A percentile compares a stretch with the other conserved stretches of the same genome.
These are phyloP conservation scores for Trichoderma sp. DNA, from an alignment of 2,329 filamentous ascomycete species.

Conservation along the genomic window DNA sequence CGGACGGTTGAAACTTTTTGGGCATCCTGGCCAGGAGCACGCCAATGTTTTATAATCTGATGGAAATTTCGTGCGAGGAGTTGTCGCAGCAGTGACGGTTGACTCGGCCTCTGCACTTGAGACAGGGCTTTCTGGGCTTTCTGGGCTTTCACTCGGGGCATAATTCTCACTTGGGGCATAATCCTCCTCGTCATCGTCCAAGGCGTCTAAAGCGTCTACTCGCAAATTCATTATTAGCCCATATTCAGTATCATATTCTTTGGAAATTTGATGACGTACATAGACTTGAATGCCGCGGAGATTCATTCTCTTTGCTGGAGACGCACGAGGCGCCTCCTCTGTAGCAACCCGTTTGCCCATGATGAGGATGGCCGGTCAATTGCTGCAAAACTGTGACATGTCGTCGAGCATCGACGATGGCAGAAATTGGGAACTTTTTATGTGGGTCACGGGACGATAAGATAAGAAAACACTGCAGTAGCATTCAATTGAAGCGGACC, in stretches of 20 bases:
- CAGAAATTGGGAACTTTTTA: slow-evolving; percentile 36
- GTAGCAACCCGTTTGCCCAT: slow-evolving; percentile 39
- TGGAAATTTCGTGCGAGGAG: slow-evolving; percentile 57
- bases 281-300: slow-evolving; percentile 26
- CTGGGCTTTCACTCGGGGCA: background rate
- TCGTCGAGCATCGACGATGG: slow-evolving; percentile 26
- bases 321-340: slow-evolving; percentile 29
- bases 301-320: slow-evolving; percentile 32
- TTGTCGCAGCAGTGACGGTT: slow-evolving; percentile 38
- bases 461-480: background rate
- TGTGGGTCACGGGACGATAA: slow-evolving; percentile 19
- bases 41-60: slow-evolving; percentile 75
- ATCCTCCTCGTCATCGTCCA: slow-evolving; percentile 40
- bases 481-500: background rate
- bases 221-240: slow-evolving; percentile 16
- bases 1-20: slow-evolving; percentile 85
- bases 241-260: background rate
- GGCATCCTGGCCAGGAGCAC: slow-evolving; percentile 74
- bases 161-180: slow-evolving; percentile 29
- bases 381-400: background rate
- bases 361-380: background rate
- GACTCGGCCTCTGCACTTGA: slow-evolving; percentile 37
- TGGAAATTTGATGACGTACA: slow-evolving; percentile 26
- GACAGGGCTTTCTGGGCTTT: slow-evolving; percentile 30
- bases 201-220: background rate